Conservation (phyloP, 169 alveolate species). For the Amoebophrya sp. region DNA sequence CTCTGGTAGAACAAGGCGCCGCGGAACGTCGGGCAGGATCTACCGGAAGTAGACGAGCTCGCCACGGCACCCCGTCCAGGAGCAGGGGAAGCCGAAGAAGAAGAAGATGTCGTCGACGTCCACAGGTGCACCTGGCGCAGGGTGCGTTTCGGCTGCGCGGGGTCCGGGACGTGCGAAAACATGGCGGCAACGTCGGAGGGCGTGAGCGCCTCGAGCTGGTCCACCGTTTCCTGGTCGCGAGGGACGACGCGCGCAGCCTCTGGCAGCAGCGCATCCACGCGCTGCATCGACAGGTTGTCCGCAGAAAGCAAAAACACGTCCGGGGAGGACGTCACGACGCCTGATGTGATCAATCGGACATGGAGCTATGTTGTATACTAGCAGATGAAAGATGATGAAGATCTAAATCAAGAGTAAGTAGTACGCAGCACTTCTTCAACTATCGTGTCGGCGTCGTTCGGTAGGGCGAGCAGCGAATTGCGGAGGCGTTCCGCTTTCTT, state of each 20-base stretch:
- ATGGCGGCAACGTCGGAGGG: neutral
- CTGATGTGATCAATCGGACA: too few species aligned
- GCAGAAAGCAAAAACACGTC: too few species aligned
- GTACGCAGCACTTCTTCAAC: neutral
- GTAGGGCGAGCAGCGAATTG: neutral
- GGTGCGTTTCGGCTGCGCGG: neutral
- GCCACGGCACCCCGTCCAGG: too few species aligned
- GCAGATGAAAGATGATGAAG: too few species aligned
- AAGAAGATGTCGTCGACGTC: too few species aligned
- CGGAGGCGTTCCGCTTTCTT: neutral
- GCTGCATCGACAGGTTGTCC: too few species aligned
- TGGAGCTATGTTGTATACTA: too few species aligned
- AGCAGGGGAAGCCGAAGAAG: too few species aligned
- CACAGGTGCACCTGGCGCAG: neutral
- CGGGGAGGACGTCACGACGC: too few species aligned
- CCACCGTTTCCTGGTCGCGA: neutral
- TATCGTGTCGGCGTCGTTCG: neutral
- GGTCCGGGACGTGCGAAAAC: neutral
- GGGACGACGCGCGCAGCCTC: neutral
- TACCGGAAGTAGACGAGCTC: too few species aligned
- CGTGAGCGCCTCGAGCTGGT: neutral
- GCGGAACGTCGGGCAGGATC: too few species aligned
- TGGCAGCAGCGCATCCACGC: neutral
- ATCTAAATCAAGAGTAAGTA: neutral
- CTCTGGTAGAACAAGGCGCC: neutral